Evolutionary conservation across 164 flowering plant genomes (phyloP), one percentile per base, ranked within the genome.

Genomic region (Kingdonia uniflora): DNA sequence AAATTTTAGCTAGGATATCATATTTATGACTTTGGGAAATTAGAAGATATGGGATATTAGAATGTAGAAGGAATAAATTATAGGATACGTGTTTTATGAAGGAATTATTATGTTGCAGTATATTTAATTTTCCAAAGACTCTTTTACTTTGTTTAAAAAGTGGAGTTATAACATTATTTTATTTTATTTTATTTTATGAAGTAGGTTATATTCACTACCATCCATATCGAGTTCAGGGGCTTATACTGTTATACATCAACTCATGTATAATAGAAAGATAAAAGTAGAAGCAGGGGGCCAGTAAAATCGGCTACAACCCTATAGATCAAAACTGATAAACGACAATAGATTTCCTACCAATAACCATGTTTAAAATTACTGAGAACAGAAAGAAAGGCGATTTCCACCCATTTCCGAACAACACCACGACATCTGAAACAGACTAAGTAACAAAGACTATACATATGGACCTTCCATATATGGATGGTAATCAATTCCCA

Each of bases 401-500:
- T 14, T 40, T 14, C 56, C 35, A 54, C 20, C 55, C 65, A 46
- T 15, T 17, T 49, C 51, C 69, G 71, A 61, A 51, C 67, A 55
- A 56, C 54, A 65, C 63, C 64, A 65, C 56, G 62, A 52, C 51
- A 58, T 62, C 29, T 56, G 68, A 52, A 65, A 62, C 56, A 51
- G 26, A 51, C 50, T 33, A 44, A 47, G 67, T 47, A 68, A 65
- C 65, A 65, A 47, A 51, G 43, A 41, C 42, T 70, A 58, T 74
- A 74, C 78, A 75, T 56, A 59, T 50, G 8, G 70, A 74, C 68
- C 85, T 70, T 76, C 82, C 74, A 72, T n/a, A n/a, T n/a, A n/a
- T 71, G 82, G 82, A 82, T 74, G 82, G 79, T 52, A 61, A 55
- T 5, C 43, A 62, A 68, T 71, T 62, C 70, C 71, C 75, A 75